phyloP scores from a whole-genome alignment of 306 rosid genomes.

The Begonia masoniana region DNA sequence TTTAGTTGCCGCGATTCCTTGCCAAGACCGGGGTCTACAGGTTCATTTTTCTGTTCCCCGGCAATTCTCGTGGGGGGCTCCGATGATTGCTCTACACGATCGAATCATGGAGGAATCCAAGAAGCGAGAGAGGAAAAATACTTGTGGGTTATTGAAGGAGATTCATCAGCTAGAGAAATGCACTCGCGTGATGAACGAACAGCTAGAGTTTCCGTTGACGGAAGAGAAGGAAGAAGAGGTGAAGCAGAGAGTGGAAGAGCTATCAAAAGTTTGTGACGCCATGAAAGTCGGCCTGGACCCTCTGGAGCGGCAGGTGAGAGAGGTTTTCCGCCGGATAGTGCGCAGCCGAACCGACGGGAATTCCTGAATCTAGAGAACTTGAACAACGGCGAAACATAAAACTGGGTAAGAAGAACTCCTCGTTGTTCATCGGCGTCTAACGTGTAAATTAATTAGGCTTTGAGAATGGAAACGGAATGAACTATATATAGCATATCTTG shows the following conservation, averaged over 20 bases:
- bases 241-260: slow-evolving; percentile 49
- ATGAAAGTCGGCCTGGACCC: slow-evolving; percentile 67
- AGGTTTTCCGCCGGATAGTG: slow-evolving; percentile 67
- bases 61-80: slow-evolving; percentile 53
- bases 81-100: slow-evolving; percentile 53
- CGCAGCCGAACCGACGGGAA: slow-evolving; percentile 68
- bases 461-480: slow-evolving; percentile 10
- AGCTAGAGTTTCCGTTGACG: slow-evolving; percentile 59
- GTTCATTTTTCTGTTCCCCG: slow-evolving; percentile 47
- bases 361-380: slow-evolving; percentile 14
- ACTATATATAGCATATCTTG: no score
- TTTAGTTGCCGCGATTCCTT: slow-evolving; percentile 90
- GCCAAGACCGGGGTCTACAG: slow-evolving; percentile 84
- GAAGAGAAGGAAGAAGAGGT: slow-evolving; percentile 58
- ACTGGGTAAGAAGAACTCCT: slow-evolving; percentile 17
- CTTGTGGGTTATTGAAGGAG: slow-evolving; percentile 69
- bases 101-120: slow-evolving; percentile 63
- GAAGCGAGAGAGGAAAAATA: slow-evolving; percentile 59
- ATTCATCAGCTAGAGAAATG: slow-evolving; percentile 71
- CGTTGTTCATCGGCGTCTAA: slow-evolving; percentile 27
- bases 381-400: slow-evolving; percentile 16
- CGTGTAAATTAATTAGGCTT: slow-evolving; percentile 30
- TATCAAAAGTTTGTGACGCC: slow-evolving; percentile 34
- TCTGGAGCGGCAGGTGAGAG: slow-evolving; percentile 71
- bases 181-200: slow-evolving; percentile 48